Evolutionary conservation across 2,329 filamentous ascomycete genomes (phyloP).

Genomic region (Paradendryphiella salina): DNA sequence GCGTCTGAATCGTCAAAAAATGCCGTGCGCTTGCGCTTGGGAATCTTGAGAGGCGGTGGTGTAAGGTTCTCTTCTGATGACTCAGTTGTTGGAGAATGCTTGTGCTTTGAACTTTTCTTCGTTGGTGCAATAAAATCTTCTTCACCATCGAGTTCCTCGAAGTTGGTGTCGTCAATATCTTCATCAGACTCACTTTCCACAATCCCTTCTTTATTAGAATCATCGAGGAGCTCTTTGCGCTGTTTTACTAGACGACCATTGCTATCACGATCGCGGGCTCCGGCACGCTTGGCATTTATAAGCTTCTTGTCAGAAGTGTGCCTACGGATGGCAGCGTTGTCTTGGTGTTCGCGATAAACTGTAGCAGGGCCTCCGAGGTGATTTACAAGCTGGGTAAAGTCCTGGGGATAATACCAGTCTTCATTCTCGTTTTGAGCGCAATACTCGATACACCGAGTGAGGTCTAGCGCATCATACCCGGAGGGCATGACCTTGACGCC

Average conservation of each 20-base stretch:
- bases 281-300: neutral
- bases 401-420: slow-evolving; percentile 25
- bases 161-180: neutral
- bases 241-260: slow-evolving; percentile 7
- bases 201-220: slow-evolving; percentile 1
- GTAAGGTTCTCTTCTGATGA: neutral
- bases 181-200: neutral
- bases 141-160: neutral
- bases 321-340: slow-evolving; percentile 15
- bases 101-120: neutral
- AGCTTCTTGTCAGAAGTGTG: slow-evolving; percentile 6
- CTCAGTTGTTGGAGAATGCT: neutral
- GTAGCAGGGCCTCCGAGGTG: slow-evolving; percentile 15
- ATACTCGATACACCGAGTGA: slow-evolving; percentile 28
- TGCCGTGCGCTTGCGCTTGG: neutral
- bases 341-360: slow-evolving; percentile 11
- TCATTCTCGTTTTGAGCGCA: slow-evolving; percentile 17
- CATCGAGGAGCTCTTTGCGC: neutral
- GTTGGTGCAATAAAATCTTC: neutral
- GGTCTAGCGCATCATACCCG: slow-evolving; percentile 26
- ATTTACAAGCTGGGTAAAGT: slow-evolving; percentile 18
- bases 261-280: neutral
- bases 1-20: neutral
- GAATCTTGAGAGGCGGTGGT: neutral
- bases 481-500: slow-evolving; percentile 21